phyloP scores from a whole-genome alignment of 768 basidiomycete genomes.

The Trichaptum fuscoviolaceum region DNA sequence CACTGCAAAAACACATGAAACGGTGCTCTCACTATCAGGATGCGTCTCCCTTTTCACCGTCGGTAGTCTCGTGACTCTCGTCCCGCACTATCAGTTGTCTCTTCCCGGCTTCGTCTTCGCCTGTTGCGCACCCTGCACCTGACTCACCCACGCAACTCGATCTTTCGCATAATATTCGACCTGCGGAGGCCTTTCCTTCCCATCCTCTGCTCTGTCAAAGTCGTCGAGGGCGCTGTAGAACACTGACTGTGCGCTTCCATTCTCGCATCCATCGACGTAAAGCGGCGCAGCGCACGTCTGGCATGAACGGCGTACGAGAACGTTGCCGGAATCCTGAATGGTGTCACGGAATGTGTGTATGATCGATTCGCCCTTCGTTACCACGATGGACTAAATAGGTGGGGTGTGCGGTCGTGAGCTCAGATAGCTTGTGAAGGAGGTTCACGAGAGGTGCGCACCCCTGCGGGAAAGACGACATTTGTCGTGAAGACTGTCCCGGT shows the following conservation, averaged over 20 bases:
- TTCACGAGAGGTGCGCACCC: not conserved
- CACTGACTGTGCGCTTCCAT: conserved; percentile 7
- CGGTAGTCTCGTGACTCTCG: too few relatives aligned
- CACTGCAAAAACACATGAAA: too few relatives aligned
- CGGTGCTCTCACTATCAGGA: too few relatives aligned
- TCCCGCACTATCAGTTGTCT: not conserved
- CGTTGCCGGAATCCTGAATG: conserved; percentile 13
- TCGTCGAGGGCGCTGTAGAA: not conserved
- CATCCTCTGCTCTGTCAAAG: conserved; percentile 1
- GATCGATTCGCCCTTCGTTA: conserved; percentile 8
- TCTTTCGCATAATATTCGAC: conserved; percentile 14
- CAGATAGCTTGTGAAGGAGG: not conserved
- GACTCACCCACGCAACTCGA: conserved; percentile 9
- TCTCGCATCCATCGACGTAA: conserved; percentile 10
- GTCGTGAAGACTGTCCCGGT: conserved; percentile 15
- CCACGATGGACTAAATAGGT: not conserved
- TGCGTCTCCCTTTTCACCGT: too few relatives aligned
- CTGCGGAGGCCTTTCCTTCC: conserved; percentile 2
- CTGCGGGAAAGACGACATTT: conserved; percentile 13
- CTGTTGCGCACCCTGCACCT: conserved; percentile 3
- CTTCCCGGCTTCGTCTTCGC: conserved; percentile 12
- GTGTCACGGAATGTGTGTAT: conserved; percentile 9
- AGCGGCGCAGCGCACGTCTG: conserved; percentile 12
- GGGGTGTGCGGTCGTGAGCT: not conserved
- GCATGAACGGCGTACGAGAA: conserved; percentile 12